A percentile compares a stretch with the other conserved stretches of the same genome.
phyloP scores from a whole-genome alignment of 163 green algal species.

The Chlamydomonas reinhardtii region DNA sequence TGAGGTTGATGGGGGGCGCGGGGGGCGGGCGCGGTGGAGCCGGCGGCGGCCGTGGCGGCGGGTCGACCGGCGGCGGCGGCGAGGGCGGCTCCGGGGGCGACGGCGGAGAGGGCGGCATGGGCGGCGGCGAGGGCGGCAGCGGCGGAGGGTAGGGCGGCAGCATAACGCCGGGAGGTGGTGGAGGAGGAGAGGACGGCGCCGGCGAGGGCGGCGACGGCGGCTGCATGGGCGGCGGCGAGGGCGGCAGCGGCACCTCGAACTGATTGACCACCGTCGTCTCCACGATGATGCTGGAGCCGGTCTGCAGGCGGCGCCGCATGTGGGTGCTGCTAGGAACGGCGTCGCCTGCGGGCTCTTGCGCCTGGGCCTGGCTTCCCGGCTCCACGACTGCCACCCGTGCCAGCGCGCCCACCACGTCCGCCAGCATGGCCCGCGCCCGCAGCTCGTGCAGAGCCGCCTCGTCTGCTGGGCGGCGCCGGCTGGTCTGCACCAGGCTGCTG shows the following conservation, averaged over 20 bases:
- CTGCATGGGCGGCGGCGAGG: background rate
- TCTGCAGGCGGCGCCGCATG: background rate
- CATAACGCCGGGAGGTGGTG: background rate
- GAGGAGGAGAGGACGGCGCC: background rate
- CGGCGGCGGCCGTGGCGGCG: background rate
- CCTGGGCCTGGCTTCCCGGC: too few relatives aligned
- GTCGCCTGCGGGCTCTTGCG: background rate
- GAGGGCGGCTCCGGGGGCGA: background rate
- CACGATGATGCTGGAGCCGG: background rate
- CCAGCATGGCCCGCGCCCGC: too few relatives aligned
- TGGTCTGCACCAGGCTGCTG: background rate
- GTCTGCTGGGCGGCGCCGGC: background rate
- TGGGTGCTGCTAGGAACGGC: too few relatives aligned
- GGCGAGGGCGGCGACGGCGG: background rate
- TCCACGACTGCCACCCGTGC: too few relatives aligned
- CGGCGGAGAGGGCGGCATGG: background rate
- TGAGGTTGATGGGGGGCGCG: background rate
- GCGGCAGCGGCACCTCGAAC: background rate
- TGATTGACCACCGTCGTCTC: constrained; percentile 2
- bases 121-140: background rate
- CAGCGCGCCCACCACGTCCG: background rate
- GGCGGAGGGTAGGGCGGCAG: background rate
- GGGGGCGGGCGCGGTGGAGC: background rate
- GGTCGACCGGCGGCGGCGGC: background rate
- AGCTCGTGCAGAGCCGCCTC: background rate